Evolutionary conservation across 495 filamentous ascomycete genomes (phyloP).

Genomic region (Penicillium daleae): DNA sequence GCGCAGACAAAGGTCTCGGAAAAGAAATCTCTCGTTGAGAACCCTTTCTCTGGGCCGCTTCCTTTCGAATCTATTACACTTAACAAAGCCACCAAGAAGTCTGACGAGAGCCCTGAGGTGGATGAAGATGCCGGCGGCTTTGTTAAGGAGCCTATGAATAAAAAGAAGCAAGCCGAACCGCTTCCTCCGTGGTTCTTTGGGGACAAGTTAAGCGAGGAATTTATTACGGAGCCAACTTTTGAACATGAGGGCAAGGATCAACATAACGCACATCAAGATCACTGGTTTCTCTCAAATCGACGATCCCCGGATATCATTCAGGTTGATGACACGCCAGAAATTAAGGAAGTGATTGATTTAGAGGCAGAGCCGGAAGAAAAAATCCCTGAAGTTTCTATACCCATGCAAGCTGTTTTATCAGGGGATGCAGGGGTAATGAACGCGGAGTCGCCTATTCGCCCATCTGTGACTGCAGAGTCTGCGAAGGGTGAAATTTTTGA

Average conservation of each 20-base stretch:
- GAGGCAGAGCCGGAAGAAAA: conserved; percentile 36
- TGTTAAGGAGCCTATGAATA: conserved; percentile 48
- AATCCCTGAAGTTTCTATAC: conserved; percentile 5
- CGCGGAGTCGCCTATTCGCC: neutral
- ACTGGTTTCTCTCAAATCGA: conserved; percentile 44
- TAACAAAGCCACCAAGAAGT: conserved; percentile 41
- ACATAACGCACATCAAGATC: conserved; percentile 35
- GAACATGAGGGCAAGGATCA: conserved; percentile 29
- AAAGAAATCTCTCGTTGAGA: conserved; percentile 25
- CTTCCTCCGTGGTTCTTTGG: conserved; percentile 86
- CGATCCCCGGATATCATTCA: conserved; percentile 51
- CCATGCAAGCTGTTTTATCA: neutral
- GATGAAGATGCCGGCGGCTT: conserved; percentile 73
- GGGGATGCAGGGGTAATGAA: conserved; percentile 6
- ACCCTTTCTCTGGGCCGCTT: conserved; percentile 70
- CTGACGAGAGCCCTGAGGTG: conserved; percentile 19
- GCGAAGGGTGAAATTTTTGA: conserved; percentile 7
- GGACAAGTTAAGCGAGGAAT: conserved; percentile 33
- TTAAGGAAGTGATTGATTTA: conserved; percentile 48
- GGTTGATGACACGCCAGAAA: conserved; percentile 40
- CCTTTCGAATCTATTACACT: conserved; percentile 88
- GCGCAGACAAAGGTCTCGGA: conserved; percentile 44
- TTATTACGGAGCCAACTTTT: conserved; percentile 38
- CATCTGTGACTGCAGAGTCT: conserved; percentile 8
- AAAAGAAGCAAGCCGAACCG: conserved; percentile 58